These are phyloP conservation scores for Phaseolus coccineus DNA, from an alignment of 331 rosid species.

Conservation along the genomic window DNA sequence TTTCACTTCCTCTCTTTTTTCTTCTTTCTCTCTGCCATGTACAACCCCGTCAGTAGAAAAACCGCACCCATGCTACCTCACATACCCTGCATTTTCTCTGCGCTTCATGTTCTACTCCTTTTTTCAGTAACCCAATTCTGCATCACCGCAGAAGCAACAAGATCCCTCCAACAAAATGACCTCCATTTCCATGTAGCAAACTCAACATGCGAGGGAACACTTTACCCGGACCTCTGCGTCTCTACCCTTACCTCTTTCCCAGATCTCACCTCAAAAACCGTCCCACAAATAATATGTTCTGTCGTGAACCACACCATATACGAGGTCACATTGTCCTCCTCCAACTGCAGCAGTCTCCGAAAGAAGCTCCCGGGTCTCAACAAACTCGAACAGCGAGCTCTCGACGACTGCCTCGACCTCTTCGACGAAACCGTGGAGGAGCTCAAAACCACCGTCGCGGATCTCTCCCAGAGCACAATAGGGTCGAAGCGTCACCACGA, in stretches of 20 bases:
- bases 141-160: constrained; percentile 21
- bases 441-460: constrained; percentile 53
- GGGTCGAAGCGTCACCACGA: constrained; percentile 44
- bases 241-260: constrained; percentile 68
- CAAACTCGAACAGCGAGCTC: constrained; percentile 57
- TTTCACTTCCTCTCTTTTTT: no score
- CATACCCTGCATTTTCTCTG: constrained; percentile 24
- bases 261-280: constrained; percentile 60
- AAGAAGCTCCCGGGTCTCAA: constrained; percentile 35
- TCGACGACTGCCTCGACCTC: constrained; percentile 75
- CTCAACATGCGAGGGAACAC: constrained; percentile 74
- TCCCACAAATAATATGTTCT: constrained; percentile 58
- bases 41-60: not conserved
- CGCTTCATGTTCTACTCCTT: constrained; percentile 41
- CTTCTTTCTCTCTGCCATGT: not conserved
- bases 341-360: constrained; percentile 55
- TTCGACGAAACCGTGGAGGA: constrained; percentile 58
- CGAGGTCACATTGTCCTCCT: constrained; percentile 59
- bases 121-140: constrained; percentile 32
- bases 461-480: constrained; percentile 48
- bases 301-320: constrained; percentile 55
- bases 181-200: constrained; percentile 58
- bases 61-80: not conserved
- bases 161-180: not conserved
- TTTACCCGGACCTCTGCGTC: constrained; percentile 75